Evolutionary conservation across 768 basidiomycete genomes (phyloP).

Genomic region (Lactarius trivialis): DNA sequence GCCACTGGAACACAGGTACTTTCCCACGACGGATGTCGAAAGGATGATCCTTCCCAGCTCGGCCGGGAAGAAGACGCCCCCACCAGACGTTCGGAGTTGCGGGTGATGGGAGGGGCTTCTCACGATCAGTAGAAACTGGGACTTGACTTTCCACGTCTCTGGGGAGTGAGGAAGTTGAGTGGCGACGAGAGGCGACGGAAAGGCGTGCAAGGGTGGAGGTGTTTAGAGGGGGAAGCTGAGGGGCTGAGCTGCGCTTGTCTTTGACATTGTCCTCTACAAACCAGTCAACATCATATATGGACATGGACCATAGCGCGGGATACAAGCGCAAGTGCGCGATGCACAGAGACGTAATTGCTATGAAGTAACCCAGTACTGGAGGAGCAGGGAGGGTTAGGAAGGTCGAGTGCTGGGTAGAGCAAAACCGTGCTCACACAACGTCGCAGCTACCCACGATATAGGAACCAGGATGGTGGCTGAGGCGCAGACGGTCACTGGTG

Average conservation of each 20-base stretch:
- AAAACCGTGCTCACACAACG: conserved; percentile 25
- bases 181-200: conserved; percentile 22
- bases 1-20: conserved; percentile 8
- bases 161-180: conserved; percentile 17
- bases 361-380: conserved; percentile 48
- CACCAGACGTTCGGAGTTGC: conserved; percentile 5
- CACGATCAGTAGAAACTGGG: neutral
- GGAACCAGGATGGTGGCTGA: conserved; percentile 28
- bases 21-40: conserved; percentile 10
- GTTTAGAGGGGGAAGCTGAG: conserved; percentile 21
- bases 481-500: conserved; percentile 25
- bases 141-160: conserved; percentile 10
- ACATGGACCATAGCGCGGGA: conserved; percentile 46
- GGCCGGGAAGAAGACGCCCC: conserved; percentile 15
- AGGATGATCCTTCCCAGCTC: conserved; percentile 17
- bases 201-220: conserved; percentile 9
- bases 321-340: conserved; percentile 39
- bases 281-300: conserved; percentile 53
- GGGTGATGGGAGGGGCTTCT: conserved; percentile 10
- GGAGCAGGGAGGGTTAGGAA: neutral
- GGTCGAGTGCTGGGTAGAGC: neutral
- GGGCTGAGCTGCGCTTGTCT: conserved; percentile 1
- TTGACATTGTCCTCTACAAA: conserved; percentile 31
- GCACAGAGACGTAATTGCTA: conserved; percentile 43
- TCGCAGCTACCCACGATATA: conserved; percentile 30